Evolutionary conservation across 441 rosid species (phyloP).

Genomic region (Euphorbia schlechtendalii): DNA sequence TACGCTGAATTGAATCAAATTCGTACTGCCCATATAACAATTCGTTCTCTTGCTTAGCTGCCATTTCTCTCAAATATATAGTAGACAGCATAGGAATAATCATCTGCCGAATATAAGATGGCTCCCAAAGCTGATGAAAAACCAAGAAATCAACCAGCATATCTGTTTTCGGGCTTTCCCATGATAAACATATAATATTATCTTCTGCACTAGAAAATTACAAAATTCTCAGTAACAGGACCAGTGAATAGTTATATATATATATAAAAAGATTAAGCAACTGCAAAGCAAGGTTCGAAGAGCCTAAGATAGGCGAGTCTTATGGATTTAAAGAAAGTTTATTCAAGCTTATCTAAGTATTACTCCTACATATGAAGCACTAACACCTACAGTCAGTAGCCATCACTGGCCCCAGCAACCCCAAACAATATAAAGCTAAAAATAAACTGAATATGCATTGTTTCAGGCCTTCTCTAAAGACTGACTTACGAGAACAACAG

Average conservation of each 20-base stretch:
- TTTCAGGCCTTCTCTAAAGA: neutral
- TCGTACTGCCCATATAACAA: constrained; percentile 58
- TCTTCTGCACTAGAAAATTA: constrained; percentile 27
- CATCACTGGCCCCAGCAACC: neutral
- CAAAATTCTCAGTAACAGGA: constrained; percentile 1
- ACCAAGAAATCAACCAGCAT: constrained; percentile 75
- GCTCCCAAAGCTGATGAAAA: constrained; percentile 64
- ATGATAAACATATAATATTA: constrained; percentile 35
- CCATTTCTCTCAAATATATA: constrained; percentile 61
- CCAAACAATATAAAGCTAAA: neutral
- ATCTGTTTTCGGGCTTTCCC: constrained; percentile 66
- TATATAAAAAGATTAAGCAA: neutral
- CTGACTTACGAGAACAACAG: neutral
- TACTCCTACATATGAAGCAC: constrained; percentile 2
- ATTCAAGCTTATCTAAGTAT: too few species aligned
- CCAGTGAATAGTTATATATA: constrained; percentile 5
- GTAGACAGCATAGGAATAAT: constrained; percentile 79
- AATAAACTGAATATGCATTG: neutral
- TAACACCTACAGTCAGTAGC: neutral
- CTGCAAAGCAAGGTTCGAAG: constrained; percentile 2
- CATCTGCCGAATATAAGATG: constrained; percentile 63
- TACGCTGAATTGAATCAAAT: constrained; percentile 68
- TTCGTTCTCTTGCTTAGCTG: constrained; percentile 29
- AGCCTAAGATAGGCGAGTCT: neutral
- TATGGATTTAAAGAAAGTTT: too few species aligned